A percentile compares a stretch with the other conserved stretches of the same genome.
Conservation (phyloP, 805 yeast genomes). For the Yamadazyma paraphyllophila region DNA sequence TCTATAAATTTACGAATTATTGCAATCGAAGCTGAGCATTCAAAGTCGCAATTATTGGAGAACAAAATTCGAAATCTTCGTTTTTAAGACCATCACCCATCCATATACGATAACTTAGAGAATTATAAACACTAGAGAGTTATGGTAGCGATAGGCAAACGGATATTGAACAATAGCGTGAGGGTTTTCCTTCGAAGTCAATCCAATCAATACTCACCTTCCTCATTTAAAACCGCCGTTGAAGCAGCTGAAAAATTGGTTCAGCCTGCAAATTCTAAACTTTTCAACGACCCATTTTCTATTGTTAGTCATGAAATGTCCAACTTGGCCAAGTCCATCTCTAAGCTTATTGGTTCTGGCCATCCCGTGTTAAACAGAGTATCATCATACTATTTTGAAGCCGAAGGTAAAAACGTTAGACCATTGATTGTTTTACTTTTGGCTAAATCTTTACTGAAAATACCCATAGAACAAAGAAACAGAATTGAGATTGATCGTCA, state of each 20-base stretch:
- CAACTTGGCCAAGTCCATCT: constrained; percentile 80
- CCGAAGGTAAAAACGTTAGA: constrained; percentile 93
- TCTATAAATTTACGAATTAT: background rate
- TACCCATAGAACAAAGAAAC: constrained; percentile 67
- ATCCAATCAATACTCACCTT: background rate
- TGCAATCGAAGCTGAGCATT: constrained; percentile 1
- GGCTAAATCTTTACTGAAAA: constrained; percentile 73
- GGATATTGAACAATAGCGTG: background rate
- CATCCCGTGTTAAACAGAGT: constrained; percentile 92
- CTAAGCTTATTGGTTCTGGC: constrained; percentile 83
- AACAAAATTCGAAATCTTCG: too few relatives aligned
- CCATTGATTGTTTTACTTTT: constrained; percentile 84
- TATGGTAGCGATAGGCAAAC: constrained; percentile 1
- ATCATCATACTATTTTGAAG: constrained; percentile 91
- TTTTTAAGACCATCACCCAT: too few relatives aligned
- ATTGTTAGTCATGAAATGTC: constrained; percentile 94
- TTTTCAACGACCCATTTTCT: constrained; percentile 79
- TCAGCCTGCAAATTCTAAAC: constrained; percentile 49
- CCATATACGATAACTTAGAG: too few relatives aligned
- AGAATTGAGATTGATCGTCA: constrained; percentile 58
- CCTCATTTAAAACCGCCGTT: constrained; percentile 51
- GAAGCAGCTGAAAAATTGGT: constrained; percentile 73
- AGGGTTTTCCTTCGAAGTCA: constrained; percentile 2
- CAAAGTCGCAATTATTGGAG: background rate
- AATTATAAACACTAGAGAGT: background rate